phyloP scores from a whole-genome alignment of 2,329 filamentous ascomycete genomes.

The Exophiala calicioides region DNA sequence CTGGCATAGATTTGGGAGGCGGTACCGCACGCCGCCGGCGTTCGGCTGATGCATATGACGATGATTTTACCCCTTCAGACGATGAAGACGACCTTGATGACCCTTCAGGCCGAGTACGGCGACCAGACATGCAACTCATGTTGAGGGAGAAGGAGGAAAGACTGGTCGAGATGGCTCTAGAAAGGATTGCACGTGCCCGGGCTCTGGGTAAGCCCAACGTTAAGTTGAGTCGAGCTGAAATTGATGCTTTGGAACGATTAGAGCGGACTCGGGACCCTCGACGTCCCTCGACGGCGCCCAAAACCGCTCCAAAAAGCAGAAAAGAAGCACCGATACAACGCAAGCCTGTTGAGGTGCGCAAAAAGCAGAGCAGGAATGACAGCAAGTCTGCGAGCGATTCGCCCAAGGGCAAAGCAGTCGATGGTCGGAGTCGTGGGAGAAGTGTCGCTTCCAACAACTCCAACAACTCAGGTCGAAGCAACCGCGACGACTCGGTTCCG shows the following conservation, averaged over 20 bases:
- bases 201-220: slow-evolving; percentile 76
- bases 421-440: slow-evolving; percentile 23
- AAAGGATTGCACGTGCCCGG: slow-evolving; percentile 76
- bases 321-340: slow-evolving; percentile 29
- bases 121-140: slow-evolving; percentile 53
- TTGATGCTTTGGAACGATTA: slow-evolving; percentile 72
- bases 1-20: slow-evolving; percentile 58
- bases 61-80: slow-evolving; percentile 44
- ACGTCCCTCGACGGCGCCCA: slow-evolving; percentile 35
- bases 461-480: slow-evolving; percentile 19
- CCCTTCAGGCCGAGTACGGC: slow-evolving; percentile 51
- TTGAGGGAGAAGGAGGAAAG: slow-evolving; percentile 70
- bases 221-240: slow-evolving; percentile 74
- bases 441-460: slow-evolving; percentile 23
- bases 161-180: slow-evolving; percentile 74
- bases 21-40: slow-evolving; percentile 45
- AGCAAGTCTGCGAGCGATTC: slow-evolving; percentile 25
- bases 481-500: slow-evolving; percentile 22
- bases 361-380: slow-evolving; percentile 23
- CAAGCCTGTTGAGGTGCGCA: slow-evolving; percentile 31
- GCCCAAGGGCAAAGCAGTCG: slow-evolving; percentile 25
- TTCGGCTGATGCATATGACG: slow-evolving; percentile 53
- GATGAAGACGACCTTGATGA: slow-evolving; percentile 56
- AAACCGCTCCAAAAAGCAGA: slow-evolving; percentile 33
- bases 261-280: slow-evolving; percentile 58